Conservation (phyloP, 2,329 filamentous ascomycete species). For the Pyrenochaeta sp. region DNA sequence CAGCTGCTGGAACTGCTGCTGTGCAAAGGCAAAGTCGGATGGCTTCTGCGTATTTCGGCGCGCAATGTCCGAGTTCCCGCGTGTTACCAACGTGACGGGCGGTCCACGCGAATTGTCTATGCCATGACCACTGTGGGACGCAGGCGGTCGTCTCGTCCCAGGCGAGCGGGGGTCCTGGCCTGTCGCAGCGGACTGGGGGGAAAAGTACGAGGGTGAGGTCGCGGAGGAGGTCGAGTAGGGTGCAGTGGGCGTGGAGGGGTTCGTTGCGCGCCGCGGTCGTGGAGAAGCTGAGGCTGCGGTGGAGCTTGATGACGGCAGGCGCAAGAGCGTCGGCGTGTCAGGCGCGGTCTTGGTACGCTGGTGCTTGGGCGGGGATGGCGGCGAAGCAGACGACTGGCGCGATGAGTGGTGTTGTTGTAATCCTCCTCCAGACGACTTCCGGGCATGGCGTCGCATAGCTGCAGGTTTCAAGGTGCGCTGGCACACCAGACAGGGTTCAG, state of each 20-base stretch:
- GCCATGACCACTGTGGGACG: constrained; percentile 59
- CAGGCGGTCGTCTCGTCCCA: constrained; percentile 52
- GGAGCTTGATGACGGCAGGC: constrained; percentile 41
- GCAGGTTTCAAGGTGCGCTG: constrained; percentile 22
- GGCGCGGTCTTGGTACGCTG: constrained; percentile 38
- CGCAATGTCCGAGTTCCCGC: constrained; percentile 46
- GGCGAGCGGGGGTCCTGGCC: constrained; percentile 43
- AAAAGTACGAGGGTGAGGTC: constrained; percentile 43
- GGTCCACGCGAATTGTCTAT: constrained; percentile 61
- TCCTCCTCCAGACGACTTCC: constrained; percentile 23
- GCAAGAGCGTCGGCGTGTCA: constrained; percentile 36
- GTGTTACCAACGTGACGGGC: constrained; percentile 60
- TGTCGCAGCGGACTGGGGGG: constrained; percentile 38
- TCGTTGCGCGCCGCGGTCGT: constrained; percentile 33
- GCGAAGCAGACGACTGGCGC: constrained; percentile 11
- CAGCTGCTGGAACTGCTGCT: constrained; percentile 36
- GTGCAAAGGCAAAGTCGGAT: constrained; percentile 37
- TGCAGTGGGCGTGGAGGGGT: constrained; percentile 40
- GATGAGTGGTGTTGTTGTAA: constrained; percentile 13
- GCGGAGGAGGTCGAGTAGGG: constrained; percentile 26
- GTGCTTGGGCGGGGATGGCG: constrained; percentile 31
- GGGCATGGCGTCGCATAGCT: constrained; percentile 27
- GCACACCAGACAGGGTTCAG: constrained; percentile 30
- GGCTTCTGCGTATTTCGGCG: constrained; percentile 40
- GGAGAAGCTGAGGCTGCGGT: constrained; percentile 28